Conservation (phyloP, 345 rosid genomes). For the Iberis pinnata region DNA sequence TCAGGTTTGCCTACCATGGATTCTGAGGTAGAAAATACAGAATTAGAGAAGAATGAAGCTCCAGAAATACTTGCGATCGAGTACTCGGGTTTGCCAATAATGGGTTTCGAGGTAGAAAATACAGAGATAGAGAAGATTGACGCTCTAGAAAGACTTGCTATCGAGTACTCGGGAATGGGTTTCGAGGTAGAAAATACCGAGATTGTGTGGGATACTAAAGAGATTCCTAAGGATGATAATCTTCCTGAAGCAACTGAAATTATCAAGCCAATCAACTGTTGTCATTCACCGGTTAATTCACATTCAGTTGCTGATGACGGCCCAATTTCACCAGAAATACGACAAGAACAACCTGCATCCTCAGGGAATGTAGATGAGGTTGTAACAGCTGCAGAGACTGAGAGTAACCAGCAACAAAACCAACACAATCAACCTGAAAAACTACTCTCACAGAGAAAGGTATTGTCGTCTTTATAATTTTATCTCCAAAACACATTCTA, state of each 20-base stretch:
- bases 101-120: slow-evolving; percentile 9
- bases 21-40: slow-evolving; percentile 10
- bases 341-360: slow-evolving; percentile 16
- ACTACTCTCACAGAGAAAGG: slow-evolving; percentile 65
- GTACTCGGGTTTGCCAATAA: slow-evolving; percentile 10
- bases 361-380: too few species aligned
- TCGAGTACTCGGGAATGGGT: slow-evolving; percentile 13
- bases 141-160: slow-evolving; percentile 24
- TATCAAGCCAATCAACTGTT: slow-evolving; percentile 23
- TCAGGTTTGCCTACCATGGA: slow-evolving; percentile 14
- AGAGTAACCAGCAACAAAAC: slow-evolving; percentile 22
- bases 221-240: slow-evolving; percentile 30
- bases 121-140: slow-evolving; percentile 27
- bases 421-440: slow-evolving; percentile 42
- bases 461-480: slow-evolving; percentile 18
- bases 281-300: slow-evolving; percentile 20
- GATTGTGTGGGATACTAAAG: slow-evolving; percentile 20
- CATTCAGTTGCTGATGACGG: slow-evolving; percentile 14
- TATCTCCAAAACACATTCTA: slow-evolving; percentile 1
- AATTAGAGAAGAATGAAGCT: slow-evolving; percentile 22
- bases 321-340: slow-evolving; percentile 22
- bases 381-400: slow-evolving; percentile 15
- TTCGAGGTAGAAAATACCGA: too few species aligned
- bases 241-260: slow-evolving; percentile 25
- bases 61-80: slow-evolving; percentile 23